Conservation (phyloP, 768 basidiomycete genomes). For the Strobilomyces echinocephalus region DNA sequence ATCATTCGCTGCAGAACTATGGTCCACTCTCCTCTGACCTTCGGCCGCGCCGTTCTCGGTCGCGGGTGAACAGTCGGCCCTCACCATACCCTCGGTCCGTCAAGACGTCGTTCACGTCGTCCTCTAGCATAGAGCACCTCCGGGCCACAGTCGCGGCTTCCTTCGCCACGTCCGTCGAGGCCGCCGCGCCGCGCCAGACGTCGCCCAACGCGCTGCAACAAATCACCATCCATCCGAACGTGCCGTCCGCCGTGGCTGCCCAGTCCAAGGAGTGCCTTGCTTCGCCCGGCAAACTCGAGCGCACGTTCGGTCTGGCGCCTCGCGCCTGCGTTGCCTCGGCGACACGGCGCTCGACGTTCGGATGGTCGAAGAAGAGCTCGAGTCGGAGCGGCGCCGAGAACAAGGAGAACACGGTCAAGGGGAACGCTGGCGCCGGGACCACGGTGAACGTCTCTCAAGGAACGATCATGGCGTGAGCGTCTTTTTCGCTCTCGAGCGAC, state of each 20-base stretch:
- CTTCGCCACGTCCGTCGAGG: slow-evolving; percentile 20
- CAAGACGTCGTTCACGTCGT: slow-evolving; percentile 41
- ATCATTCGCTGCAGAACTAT: slow-evolving; percentile 67
- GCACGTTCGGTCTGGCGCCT: slow-evolving; percentile 21
- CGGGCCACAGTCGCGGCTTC: slow-evolving; percentile 22
- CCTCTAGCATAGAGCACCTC: slow-evolving; percentile 33
- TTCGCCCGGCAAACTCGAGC: slow-evolving; percentile 29
- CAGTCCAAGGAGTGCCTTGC: slow-evolving; percentile 33
- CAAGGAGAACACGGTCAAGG: slow-evolving; percentile 43
- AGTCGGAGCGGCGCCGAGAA: slow-evolving; percentile 50
- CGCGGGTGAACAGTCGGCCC: slow-evolving; percentile 64
- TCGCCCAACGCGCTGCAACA: slow-evolving; percentile 38
- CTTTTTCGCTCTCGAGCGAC: background rate
- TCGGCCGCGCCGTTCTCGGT: slow-evolving; percentile 55
- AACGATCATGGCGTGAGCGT: slow-evolving; percentile 52
- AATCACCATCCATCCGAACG: slow-evolving; percentile 40
- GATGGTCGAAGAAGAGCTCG: slow-evolving; percentile 60
- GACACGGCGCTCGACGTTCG: slow-evolving; percentile 53
- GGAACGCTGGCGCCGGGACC: slow-evolving; percentile 3
- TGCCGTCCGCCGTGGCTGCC: slow-evolving; percentile 22
- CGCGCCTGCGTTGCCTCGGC: slow-evolving; percentile 53
- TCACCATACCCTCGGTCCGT: slow-evolving; percentile 66
- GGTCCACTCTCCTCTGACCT: slow-evolving; percentile 72
- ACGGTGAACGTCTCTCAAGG: slow-evolving; percentile 29
- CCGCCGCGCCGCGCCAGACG: slow-evolving; percentile 6